phyloP scores from a whole-genome alignment of 305 asterid genomes.

The Rubia occidens region DNA sequence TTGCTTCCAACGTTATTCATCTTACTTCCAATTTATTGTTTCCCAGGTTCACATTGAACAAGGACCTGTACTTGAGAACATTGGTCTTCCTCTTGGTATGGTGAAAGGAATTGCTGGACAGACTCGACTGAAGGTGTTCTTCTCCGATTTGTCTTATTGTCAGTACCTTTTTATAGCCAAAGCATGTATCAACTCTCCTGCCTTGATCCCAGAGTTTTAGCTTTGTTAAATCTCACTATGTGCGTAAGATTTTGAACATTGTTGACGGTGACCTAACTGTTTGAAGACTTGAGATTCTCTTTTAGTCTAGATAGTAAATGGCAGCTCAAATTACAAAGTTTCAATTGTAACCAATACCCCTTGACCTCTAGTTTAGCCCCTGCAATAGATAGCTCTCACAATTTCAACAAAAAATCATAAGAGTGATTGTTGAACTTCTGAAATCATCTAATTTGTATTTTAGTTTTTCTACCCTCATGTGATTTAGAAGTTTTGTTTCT shows the following conservation, averaged over 20 bases:
- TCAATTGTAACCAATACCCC: not conserved
- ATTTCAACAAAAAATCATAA: not conserved
- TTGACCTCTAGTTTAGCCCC: not conserved
- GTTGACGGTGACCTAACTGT: not conserved
- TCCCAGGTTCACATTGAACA: conserved; percentile 93
- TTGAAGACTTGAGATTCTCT: not conserved
- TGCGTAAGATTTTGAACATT: not conserved
- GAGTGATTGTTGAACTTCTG: not conserved
- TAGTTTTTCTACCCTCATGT: not conserved
- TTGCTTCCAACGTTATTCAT: not conserved
- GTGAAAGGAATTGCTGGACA: conserved; percentile 99
- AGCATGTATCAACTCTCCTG: not conserved
- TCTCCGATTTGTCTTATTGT: not conserved
- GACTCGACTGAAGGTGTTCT: conserved; percentile 68
- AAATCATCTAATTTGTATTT: not conserved
- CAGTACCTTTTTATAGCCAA: not conserved
- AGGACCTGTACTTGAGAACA: conserved; percentile 87
- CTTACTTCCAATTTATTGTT: conserved; percentile 12
- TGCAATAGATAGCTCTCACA: not conserved
- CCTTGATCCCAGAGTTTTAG: not conserved
- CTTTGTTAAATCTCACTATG: not conserved
- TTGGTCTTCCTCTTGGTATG: conserved; percentile 81
- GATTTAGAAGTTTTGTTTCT: not conserved
- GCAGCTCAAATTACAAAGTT: not conserved
- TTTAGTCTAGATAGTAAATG: not conserved